Base-by-base conservation (phyloP, 805 yeast genomes). In the Candida chilensis region DNA sequence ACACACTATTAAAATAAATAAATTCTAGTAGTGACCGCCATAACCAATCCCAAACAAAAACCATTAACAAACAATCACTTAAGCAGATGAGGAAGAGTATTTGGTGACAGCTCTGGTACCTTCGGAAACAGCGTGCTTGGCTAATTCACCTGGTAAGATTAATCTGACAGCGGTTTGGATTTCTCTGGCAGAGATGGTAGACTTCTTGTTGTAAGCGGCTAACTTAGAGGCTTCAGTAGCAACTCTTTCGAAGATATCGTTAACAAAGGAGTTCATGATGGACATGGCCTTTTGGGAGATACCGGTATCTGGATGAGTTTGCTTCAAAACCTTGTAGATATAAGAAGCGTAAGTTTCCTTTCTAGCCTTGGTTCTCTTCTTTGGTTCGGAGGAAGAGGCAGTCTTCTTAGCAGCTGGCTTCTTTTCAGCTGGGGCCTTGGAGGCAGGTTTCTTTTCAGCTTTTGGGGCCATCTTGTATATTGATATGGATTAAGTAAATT, bases 91-190 rank as follows among this genome's bases (percentile, higher is more conserved):
- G 37, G 59, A 50, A 31, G 59, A 53, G 54, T 53, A 53, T 52
- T 53, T 53, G 40, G 59, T 53, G 36, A 53, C 58, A 44, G 59
- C 57, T 52, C 59, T 53, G 36, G 59, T 53, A 48, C 59, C 59
- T 42, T 53, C 59, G 28, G 59, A 52, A 39, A 53, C 59, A 32
- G 59, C 59, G 48, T 53, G 59, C 55, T 53, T 53, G 31, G 59
- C 59, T 47, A 53, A 53, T 42, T 53, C 59, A 48, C 59, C 59
- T 25, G 59, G 59, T 48, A 53, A 52, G 49, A 53, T 53, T 50
- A 53, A 52, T 50, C 58, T 52, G 29, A 53, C 59, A 26, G 59
- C 57, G 30, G 59, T 53, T 38, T 53, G 59, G 42, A 53, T 53
- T 37, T 53, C 59, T 52, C 59, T 52, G 32, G 59, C 57, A 26